Conservation (phyloP, 2,329 filamentous ascomycete genomes). For the Talaromyces sp. region DNA sequence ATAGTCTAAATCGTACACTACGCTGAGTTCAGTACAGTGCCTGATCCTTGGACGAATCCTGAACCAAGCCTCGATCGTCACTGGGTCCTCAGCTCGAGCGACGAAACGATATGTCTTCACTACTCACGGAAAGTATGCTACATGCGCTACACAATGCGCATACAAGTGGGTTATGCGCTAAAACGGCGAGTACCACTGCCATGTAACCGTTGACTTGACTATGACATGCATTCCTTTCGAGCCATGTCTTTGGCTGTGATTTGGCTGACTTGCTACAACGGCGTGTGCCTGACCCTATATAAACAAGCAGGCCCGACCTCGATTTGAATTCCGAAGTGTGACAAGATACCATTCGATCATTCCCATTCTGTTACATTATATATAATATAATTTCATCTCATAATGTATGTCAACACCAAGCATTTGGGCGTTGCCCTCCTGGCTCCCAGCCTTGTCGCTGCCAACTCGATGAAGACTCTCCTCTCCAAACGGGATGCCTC, state of each 20-base stretch:
- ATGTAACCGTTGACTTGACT: background rate
- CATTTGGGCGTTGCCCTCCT: slow-evolving; percentile 16
- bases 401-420: slow-evolving; percentile 5
- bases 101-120: background rate
- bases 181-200: background rate
- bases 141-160: background rate
- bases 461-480: slow-evolving; percentile 7
- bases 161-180: background rate
- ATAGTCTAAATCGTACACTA: background rate
- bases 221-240: background rate
- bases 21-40: background rate
- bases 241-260: background rate
- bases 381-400: background rate
- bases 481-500: slow-evolving; percentile 16
- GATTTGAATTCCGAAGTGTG: background rate
- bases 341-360: too few relatives aligned
- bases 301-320: background rate
- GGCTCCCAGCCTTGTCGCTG: slow-evolving; percentile 6
- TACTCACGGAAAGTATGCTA: background rate
- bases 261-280: background rate
- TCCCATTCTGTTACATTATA: background rate
- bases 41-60: background rate
- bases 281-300: background rate
- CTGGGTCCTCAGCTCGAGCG: background rate
- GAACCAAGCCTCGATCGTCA: background rate